Conservation (phyloP, 306 rosid species). For the Gleditsia sinensis region DNA sequence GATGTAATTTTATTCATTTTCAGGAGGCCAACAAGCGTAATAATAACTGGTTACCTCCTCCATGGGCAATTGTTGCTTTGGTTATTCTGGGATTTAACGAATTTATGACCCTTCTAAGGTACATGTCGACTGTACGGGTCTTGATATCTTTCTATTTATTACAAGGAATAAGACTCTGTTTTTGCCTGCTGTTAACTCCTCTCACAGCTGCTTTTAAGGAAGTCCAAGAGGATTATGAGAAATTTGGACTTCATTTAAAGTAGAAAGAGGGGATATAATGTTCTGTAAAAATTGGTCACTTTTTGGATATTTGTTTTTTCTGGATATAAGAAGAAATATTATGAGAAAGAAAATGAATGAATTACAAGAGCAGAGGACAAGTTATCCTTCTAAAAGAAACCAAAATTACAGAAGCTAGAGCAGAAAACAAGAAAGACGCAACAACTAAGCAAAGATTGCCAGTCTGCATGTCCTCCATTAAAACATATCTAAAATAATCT, state of each 20-base stretch:
- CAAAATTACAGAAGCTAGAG: not conserved
- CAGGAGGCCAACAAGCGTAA: constrained; percentile 88
- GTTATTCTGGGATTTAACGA: constrained; percentile 83
- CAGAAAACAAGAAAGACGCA: not conserved
- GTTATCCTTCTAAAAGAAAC: not conserved
- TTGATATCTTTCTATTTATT: constrained; percentile 15
- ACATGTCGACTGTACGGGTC: not conserved
- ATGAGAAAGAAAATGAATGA: not conserved
- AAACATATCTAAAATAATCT: not conserved
- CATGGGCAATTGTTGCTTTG: constrained; percentile 91
- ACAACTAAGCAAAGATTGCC: not conserved
- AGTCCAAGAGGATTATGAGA: not conserved
- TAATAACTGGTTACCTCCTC: constrained; percentile 93
- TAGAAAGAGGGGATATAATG: not conserved
- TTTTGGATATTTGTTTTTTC: not conserved
- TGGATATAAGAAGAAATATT: not conserved
- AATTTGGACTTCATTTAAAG: not conserved
- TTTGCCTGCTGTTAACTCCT: not conserved
- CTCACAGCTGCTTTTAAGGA: not conserved
- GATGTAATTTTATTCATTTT: constrained; percentile 30
- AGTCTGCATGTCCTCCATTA: not conserved
- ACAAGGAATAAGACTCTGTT: not conserved
- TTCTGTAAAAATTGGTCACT: not conserved
- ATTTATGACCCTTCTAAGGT: constrained; percentile 88
- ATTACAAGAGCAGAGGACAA: not conserved